Evolutionary conservation across 169 alveolate genomes (phyloP).

Genomic region (Cryptosporidium andersoni): DNA sequence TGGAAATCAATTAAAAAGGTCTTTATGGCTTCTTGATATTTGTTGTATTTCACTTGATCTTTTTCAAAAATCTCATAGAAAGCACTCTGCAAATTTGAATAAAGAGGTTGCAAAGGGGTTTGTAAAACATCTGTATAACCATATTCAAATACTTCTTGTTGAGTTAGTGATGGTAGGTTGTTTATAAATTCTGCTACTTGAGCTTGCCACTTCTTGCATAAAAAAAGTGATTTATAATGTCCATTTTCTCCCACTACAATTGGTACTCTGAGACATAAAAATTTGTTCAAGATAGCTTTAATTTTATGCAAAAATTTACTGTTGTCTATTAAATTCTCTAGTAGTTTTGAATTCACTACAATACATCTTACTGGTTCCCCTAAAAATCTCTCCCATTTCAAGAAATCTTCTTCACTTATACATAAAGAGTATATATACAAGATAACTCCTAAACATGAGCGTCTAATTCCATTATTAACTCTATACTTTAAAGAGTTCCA

Average conservation of each 20-base stretch:
- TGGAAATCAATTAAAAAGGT: constrained; percentile 73
- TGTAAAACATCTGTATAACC: constrained; percentile 66
- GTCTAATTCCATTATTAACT: constrained; percentile 2
- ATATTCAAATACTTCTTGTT: constrained; percentile 54
- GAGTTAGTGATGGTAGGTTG: constrained; percentile 33
- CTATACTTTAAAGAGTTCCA: constrained; percentile 17
- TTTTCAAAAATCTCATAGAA: constrained; percentile 84
- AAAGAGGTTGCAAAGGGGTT: constrained; percentile 72
- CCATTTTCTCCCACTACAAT: background rate
- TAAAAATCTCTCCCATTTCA: constrained; percentile 2
- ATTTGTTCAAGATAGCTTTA: background rate
- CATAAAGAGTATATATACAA: background rate
- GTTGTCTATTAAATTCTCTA: background rate
- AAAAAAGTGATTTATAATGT: too few species aligned
- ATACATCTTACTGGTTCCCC: constrained; percentile 58
- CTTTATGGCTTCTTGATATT: constrained; percentile 80
- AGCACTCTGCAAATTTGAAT: constrained; percentile 78
- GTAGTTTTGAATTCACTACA: background rate
- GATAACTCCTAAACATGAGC: constrained; percentile 12
- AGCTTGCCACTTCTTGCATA: background rate
- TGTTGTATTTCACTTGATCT: constrained; percentile 80
- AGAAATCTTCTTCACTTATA: background rate
- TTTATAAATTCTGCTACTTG: constrained; percentile 8
- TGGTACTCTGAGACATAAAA: constrained; percentile 17
- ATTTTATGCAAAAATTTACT: background rate